These are phyloP conservation scores for Cutaneotrichosporon curvatum DNA, from an alignment of 1,284 basidiomycete species.

Conservation along the genomic window DNA sequence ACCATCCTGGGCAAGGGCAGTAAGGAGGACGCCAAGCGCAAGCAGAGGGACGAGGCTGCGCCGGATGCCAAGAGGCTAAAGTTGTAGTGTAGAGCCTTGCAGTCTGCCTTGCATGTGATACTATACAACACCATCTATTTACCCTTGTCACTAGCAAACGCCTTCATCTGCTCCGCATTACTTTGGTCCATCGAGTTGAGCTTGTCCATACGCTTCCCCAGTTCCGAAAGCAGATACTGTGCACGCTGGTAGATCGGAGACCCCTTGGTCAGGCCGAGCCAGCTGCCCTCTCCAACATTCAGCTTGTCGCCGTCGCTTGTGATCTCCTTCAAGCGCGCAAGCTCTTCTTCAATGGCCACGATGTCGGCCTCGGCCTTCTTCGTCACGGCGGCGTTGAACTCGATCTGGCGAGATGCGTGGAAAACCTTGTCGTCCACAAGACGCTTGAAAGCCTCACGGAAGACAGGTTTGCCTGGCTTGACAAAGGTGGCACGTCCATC, in stretches of 20 bases:
- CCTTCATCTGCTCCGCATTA: conserved; percentile 62
- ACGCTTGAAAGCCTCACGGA: conserved; percentile 72
- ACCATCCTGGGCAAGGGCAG: conserved; percentile 72
- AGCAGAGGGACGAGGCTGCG: conserved; percentile 24
- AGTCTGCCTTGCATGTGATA: background rate
- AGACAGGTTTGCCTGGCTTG: conserved; percentile 82
- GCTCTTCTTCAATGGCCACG: conserved; percentile 66
- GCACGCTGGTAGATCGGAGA: conserved; percentile 59
- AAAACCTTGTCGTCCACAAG: conserved; percentile 74
- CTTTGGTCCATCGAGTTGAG: conserved; percentile 61
- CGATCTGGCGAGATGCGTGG: conserved; percentile 71
- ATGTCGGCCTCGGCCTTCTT: conserved; percentile 60
- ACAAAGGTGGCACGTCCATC: conserved; percentile 80
- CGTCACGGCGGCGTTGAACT: conserved; percentile 68
- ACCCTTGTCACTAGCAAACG: conserved; percentile 24
- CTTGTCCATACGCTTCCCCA: conserved; percentile 61
- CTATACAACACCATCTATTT: background rate
- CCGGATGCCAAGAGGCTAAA: conserved; percentile 39
- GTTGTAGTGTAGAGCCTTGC: conserved; percentile 15
- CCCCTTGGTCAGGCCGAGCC: conserved; percentile 47
- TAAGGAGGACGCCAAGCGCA: conserved; percentile 44
- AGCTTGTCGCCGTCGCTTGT: conserved; percentile 36
- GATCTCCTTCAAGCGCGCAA: conserved; percentile 60
- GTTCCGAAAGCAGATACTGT: conserved; percentile 65
- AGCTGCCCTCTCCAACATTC: conserved; percentile 21